Evolutionary conservation across 2,329 filamentous ascomycete genomes (phyloP).

Genomic region (Phialocephala subalpina): DNA sequence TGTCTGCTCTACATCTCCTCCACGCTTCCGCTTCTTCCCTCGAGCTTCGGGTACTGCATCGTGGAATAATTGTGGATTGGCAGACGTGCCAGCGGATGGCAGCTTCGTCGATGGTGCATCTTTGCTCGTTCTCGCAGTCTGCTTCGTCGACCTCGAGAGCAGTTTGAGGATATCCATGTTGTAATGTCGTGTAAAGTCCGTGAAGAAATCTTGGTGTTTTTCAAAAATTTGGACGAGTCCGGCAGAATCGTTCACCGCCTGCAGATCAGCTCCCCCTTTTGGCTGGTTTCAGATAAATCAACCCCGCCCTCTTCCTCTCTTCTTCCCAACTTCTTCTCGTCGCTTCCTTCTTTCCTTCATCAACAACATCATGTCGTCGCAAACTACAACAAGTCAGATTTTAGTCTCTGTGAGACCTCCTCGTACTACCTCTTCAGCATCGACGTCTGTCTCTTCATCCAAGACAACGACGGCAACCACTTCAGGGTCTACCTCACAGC

Average conservation of each 20-base stretch:
- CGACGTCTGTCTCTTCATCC: background rate
- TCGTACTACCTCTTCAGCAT: background rate
- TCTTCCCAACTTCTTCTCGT: background rate
- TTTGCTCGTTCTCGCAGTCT: slow-evolving; percentile 46
- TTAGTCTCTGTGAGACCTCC: slow-evolving; percentile 19
- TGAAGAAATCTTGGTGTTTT: background rate
- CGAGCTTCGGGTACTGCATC: slow-evolving; percentile 54
- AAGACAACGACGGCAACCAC: background rate
- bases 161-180: slow-evolving; percentile 72
- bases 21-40: slow-evolving; percentile 65
- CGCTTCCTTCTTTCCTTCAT: background rate
- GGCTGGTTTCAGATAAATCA: slow-evolving; percentile 5
- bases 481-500: background rate
- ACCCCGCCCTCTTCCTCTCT: background rate
- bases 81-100: slow-evolving; percentile 69
- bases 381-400: slow-evolving; percentile 24
- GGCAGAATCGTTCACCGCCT: slow-evolving; percentile 14
- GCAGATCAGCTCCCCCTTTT: slow-evolving; percentile 1
- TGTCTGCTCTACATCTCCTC: slow-evolving; percentile 42
- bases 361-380: background rate
- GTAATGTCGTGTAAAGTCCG: slow-evolving; percentile 9
- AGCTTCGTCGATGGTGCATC: slow-evolving; percentile 52
- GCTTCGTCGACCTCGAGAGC: slow-evolving; percentile 74
- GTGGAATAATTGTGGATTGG: slow-evolving; percentile 76
- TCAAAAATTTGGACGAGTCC: background rate